phyloP scores from a whole-genome alignment of 1,284 basidiomycete genomes.

The Malassezia psittaci region DNA sequence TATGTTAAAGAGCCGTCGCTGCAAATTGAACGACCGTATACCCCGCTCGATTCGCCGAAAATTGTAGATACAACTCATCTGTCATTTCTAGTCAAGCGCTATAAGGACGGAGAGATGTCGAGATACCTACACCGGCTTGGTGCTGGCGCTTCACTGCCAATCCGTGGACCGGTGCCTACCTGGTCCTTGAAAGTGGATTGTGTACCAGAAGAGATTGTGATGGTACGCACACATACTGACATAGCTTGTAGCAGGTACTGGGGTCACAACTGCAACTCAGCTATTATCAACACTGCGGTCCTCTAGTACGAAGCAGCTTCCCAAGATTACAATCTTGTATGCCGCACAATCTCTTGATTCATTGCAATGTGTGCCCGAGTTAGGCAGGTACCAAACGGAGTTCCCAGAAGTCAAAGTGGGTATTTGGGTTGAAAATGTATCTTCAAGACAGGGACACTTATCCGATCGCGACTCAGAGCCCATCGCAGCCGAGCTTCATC shows the following conservation, averaged over 20 bases:
- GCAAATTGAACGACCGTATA: constrained; percentile 20
- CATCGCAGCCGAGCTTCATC: background rate
- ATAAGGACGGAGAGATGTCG: constrained; percentile 17
- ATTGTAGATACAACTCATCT: background rate
- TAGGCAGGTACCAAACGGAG: background rate
- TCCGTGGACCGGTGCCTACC: constrained; percentile 17
- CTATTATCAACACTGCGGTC: constrained; percentile 11
- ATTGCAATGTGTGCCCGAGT: constrained; percentile 9
- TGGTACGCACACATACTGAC: constrained; percentile 5
- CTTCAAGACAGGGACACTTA: background rate
- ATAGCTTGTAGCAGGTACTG: constrained; percentile 18
- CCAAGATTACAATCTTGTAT: constrained; percentile 7
- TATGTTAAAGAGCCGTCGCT: constrained; percentile 18
- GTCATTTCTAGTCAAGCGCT: constrained; percentile 16
- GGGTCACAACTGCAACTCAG: constrained; percentile 15
- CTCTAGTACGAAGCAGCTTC: background rate
- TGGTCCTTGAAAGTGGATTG: constrained; percentile 6
- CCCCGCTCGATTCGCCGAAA: constrained; percentile 5
- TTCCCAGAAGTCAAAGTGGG: constrained; percentile 1
- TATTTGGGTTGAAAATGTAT: constrained; percentile 3
- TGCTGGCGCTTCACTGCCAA: constrained; percentile 1
- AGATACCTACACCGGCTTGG: constrained; percentile 15
- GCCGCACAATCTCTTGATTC: constrained; percentile 10
- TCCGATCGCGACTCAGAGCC: background rate
- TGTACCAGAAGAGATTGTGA: constrained; percentile 10